Evolutionary conservation across 2,329 filamentous ascomycete species (phyloP).

Genomic region (Ceratocystis eucalypticola): DNA sequence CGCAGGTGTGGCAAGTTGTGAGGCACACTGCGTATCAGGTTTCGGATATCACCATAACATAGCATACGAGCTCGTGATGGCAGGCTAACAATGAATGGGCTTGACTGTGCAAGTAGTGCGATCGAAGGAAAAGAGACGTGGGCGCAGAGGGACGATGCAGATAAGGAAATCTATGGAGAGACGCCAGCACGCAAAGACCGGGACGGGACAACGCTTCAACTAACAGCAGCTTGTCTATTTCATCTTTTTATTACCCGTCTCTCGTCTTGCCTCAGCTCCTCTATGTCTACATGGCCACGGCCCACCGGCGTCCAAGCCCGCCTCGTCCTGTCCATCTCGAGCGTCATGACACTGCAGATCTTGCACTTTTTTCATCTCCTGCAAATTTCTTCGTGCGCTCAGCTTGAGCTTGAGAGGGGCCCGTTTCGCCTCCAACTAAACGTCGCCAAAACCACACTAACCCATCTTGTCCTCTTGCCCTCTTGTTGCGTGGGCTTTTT

Average conservation of each 20-base stretch:
- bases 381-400: neutral
- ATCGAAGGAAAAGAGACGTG: neutral
- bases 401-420: neutral
- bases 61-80: neutral
- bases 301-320: neutral
- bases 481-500: neutral
- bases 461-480: neutral
- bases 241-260: neutral
- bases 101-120: neutral
- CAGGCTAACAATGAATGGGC: neutral
- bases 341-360: conserved; percentile 1
- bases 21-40: conserved; percentile 1
- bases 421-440: neutral
- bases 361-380: neutral
- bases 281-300: neutral
- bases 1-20: neutral
- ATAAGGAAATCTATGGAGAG: neutral
- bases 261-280: neutral
- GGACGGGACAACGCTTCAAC: neutral
- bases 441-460: neutral
- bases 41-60: neutral
- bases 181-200: neutral
- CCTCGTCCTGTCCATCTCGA: neutral
- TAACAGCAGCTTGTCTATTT: neutral
- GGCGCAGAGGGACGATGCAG: no score